A percentile compares a stretch with the other conserved stretches of the same genome.
phyloP scores from a whole-genome alignment of 169 alveolate genomes.

The Besnoitia besnoiti region DNA sequence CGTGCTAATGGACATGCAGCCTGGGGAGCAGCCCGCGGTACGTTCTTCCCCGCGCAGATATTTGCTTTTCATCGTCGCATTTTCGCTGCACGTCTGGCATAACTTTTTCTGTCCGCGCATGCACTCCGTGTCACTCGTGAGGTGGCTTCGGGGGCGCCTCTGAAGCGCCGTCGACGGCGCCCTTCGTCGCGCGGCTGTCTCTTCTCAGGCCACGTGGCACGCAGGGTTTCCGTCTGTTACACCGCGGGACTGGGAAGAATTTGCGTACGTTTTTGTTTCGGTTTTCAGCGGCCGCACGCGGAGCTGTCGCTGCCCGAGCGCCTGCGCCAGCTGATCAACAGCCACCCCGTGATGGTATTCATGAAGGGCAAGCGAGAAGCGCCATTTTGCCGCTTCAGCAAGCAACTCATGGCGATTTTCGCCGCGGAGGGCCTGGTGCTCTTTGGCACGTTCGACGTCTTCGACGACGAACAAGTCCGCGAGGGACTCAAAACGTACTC shows the following conservation, averaged over 20 bases:
- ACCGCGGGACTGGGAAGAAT: too few species aligned
- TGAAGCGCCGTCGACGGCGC: too few species aligned
- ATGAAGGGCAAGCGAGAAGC: conserved; percentile 56
- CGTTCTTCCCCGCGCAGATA: too few species aligned
- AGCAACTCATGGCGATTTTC: conserved; percentile 10
- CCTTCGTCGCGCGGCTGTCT: too few species aligned
- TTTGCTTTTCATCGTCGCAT: too few species aligned
- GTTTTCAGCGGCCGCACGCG: background rate
- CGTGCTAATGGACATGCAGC: background rate
- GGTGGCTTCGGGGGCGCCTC: too few species aligned
- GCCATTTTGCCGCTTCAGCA: conserved; percentile 59
- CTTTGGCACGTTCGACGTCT: conserved; percentile 52
- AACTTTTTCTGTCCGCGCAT: too few species aligned
- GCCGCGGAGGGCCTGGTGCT: conserved; percentile 23
- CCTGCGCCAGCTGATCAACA: background rate
- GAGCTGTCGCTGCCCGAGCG: conserved; percentile 6
- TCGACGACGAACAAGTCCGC: conserved; percentile 54
- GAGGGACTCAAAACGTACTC: conserved; percentile 54
- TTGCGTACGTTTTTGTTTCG: background rate
- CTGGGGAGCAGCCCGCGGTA: background rate
- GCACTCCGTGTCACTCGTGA: too few species aligned
- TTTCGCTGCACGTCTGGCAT: too few species aligned
- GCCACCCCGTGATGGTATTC: conserved; percentile 48
- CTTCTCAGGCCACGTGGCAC: too few species aligned
- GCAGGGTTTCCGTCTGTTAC: too few species aligned